Percentiles rank a stretch among this genome's conserved stretches.
These are phyloP conservation scores for Malassezia japonica DNA, from an alignment of 1,284 basidiomycete genomes.

Conservation along the genomic window DNA sequence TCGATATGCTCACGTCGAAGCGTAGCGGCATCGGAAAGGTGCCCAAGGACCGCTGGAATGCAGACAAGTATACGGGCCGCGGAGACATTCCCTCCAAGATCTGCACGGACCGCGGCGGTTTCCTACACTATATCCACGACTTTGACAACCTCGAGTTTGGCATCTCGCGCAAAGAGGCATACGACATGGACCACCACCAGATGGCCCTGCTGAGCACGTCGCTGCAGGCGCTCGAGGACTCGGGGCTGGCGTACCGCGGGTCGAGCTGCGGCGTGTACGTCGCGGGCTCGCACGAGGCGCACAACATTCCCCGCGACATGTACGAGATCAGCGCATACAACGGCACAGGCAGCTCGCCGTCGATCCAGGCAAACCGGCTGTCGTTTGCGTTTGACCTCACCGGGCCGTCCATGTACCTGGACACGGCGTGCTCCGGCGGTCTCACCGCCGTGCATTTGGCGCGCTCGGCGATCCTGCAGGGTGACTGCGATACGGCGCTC, in stretches of 20 bases:
- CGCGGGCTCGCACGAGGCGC: background rate
- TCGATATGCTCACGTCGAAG: too few species aligned
- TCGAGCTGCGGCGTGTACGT: constrained; percentile 3
- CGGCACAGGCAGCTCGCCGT: background rate
- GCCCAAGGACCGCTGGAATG: constrained; percentile 16
- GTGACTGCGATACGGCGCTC: constrained; percentile 9
- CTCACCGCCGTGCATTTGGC: constrained; percentile 8
- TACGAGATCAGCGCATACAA: background rate
- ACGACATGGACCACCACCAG: background rate
- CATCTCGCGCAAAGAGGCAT: background rate
- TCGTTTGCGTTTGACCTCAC: constrained; percentile 3
- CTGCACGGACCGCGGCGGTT: background rate
- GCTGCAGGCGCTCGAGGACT: background rate
- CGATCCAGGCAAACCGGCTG: constrained; percentile 1
- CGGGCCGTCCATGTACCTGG: background rate
- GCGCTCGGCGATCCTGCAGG: background rate
- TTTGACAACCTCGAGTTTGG: constrained; percentile 8
- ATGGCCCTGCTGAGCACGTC: background rate
- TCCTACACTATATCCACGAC: background rate
- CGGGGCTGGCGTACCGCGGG: background rate
- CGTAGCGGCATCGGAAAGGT: background rate
- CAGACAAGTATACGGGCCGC: constrained; percentile 18
- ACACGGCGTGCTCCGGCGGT: constrained; percentile 6
- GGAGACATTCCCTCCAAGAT: background rate
- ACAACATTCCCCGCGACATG: background rate